These are phyloP conservation scores for Barnettozyma hawaiiensis DNA, from an alignment of 1,139 yeast genomes.

Conservation along the genomic window DNA sequence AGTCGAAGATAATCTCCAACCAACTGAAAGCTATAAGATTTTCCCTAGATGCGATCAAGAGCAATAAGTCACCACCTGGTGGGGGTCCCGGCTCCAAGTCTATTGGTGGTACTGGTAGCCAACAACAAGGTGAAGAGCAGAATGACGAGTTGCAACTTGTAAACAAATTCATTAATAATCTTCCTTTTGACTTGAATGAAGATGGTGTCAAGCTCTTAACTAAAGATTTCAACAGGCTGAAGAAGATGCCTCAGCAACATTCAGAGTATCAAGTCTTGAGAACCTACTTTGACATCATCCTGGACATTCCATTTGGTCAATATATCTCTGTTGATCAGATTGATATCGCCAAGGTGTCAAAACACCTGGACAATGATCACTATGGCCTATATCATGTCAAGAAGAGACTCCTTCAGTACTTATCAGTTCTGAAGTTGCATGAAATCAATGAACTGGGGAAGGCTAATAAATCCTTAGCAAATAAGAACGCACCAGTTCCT, in stretches of 20 bases:
- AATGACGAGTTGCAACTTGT: slow-evolving; percentile 41
- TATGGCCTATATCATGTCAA: slow-evolving; percentile 81
- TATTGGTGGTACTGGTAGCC: not conserved
- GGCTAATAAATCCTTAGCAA: not conserved
- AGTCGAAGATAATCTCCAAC: slow-evolving; percentile 52
- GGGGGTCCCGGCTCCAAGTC: slow-evolving; percentile 1
- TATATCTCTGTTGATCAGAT: slow-evolving; percentile 26
- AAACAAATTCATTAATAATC: slow-evolving; percentile 41
- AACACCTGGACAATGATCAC: slow-evolving; percentile 71
- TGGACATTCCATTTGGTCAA: slow-evolving; percentile 61
- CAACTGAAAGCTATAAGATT: slow-evolving; percentile 54
- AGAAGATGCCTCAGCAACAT: slow-evolving; percentile 50
- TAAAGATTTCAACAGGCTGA: slow-evolving; percentile 56
- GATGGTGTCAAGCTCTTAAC: slow-evolving; percentile 52
- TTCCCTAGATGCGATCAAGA: slow-evolving; percentile 48
- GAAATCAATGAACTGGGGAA: slow-evolving; percentile 16
- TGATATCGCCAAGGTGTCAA: slow-evolving; percentile 50
- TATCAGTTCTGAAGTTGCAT: slow-evolving; percentile 69
- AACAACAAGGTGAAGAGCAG: slow-evolving; percentile 35
- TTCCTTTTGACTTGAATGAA: slow-evolving; percentile 30
- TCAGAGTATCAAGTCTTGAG: slow-evolving; percentile 64
- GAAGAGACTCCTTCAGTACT: slow-evolving; percentile 71
- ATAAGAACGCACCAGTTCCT: not conserved
- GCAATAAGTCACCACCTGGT: slow-evolving; percentile 20
- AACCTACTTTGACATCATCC: slow-evolving; percentile 58